These are phyloP conservation scores for Lineolata rhizophorae DNA, from an alignment of 495 filamentous ascomycete species.

Conservation along the genomic window DNA sequence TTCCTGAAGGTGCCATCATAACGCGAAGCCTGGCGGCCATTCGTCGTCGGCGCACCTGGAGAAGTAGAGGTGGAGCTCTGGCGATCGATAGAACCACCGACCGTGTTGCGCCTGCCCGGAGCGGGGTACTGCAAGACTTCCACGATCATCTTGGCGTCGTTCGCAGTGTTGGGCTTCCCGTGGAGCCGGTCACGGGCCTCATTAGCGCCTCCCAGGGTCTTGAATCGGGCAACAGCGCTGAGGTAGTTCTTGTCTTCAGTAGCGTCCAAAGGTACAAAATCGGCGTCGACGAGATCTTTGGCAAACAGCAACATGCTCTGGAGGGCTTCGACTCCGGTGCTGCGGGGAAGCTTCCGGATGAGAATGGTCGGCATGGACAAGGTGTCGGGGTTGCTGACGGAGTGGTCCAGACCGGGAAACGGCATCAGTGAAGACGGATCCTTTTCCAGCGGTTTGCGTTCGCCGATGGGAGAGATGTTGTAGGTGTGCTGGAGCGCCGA, in stretches of 20 bases:
- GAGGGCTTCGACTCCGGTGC: conserved; percentile 48
- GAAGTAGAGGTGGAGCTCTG: background rate
- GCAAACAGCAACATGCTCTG: conserved; percentile 71
- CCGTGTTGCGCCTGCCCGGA: conserved; percentile 26
- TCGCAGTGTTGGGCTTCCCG: conserved; percentile 56
- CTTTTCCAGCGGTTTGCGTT: conserved; percentile 9
- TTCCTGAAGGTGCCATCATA: conserved; percentile 62
- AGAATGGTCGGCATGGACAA: conserved; percentile 26
- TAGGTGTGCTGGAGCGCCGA: conserved; percentile 4
- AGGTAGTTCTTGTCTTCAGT: conserved; percentile 50
- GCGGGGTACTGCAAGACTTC: conserved; percentile 33
- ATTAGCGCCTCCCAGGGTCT: conserved; percentile 43
- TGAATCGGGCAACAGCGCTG: conserved; percentile 58
- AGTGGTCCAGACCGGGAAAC: conserved; percentile 9
- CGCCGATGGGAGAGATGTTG: conserved; percentile 7
- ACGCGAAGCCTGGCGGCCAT: conserved; percentile 46
- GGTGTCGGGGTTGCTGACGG: conserved; percentile 7
- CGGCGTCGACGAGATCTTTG: conserved; percentile 54
- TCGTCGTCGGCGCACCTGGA: conserved; percentile 21
- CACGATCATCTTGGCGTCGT: conserved; percentile 58
- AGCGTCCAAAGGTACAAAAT: conserved; percentile 42
- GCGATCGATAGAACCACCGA: background rate
- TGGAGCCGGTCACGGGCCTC: conserved; percentile 57
- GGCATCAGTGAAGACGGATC: conserved; percentile 8
- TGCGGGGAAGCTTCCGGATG: conserved; percentile 56